These are phyloP conservation scores for Botrytis hyacinthi DNA, from an alignment of 2,329 filamentous ascomycete genomes.

Conservation along the genomic window DNA sequence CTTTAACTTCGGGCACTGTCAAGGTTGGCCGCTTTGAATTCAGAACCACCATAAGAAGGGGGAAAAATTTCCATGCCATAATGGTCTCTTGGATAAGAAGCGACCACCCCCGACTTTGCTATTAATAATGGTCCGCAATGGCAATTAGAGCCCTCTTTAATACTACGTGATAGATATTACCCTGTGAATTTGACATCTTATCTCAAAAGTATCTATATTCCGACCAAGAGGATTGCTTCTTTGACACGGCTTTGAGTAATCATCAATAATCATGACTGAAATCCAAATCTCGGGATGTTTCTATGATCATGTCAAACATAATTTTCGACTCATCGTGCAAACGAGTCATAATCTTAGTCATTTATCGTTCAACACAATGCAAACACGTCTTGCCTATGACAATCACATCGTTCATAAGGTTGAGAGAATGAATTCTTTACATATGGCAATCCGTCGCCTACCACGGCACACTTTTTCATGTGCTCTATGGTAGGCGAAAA, in stretches of 20 bases:
- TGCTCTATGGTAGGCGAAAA: neutral
- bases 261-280: no score
- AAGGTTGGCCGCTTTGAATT: fast-evolving
- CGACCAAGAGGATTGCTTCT: neutral
- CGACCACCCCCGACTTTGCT: no score
- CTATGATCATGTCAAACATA: neutral
- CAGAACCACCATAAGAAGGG: fast-evolving
- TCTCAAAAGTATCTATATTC: neutral
- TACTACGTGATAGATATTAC: neutral
- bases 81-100: neutral
- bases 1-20: no score
- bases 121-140: neutral
- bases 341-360: neutral
- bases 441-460: neutral
- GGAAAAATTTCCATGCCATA: fast-evolving
- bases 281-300: neutral
- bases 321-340: neutral
- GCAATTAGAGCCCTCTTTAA: neutral
- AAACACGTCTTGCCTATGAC: neutral
- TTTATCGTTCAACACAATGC: neutral
- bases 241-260: neutral
- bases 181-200: neutral
- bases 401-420: neutral
- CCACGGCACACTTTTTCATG: fast-evolving
- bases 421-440: neutral